Evolutionary conservation across 257 asterid genomes (phyloP), one percentile per base, ranked within the genome.

Genomic region (Orobanche coerulescens): DNA sequence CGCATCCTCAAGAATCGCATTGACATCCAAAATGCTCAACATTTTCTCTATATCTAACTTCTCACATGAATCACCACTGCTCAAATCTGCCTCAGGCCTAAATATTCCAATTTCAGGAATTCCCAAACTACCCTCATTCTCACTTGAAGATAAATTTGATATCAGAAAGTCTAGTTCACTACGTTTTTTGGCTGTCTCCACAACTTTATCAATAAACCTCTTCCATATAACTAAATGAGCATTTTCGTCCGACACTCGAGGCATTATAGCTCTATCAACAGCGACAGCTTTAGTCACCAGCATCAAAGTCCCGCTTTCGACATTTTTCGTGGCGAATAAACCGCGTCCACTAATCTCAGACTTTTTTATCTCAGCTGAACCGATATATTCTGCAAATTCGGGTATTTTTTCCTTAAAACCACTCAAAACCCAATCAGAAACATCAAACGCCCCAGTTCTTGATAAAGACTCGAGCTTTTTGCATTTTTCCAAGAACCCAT

Each of bases 321-420:
- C 44, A 67, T 79, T 81, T 80, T 70, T 89, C 4, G 88, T 86
- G 0, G 76, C 81, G 42, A 85, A 90, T 7, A 87, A 9, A 1
- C 96, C 97, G 4, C 95, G 86, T 61, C 95, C 95, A 54, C 86
- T 84, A 16, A 85, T 75, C 34, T 67, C 85, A 18, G 97, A 90
- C 34, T 74, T 83, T 68, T 56, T 81, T 57, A 90, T 80, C 62
- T 85, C 95, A 6, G 82, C 81, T 2, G 86, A 58, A 25, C 97
- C 96, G 12, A 90, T 67, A 52, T 64, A 87, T 79, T 90, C 95
- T 0, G 82, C 85, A 0, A 87, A 64, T 58, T 90, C 94, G 0
- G 95, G 96, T 0, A 57, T 11, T 67, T 75, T 81, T 1, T 87
- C 89, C 0, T 64, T 58, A 37, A 84, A 90, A 5, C 90, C 85